A percentile compares a stretch with the other conserved stretches of the same genome.
Evolutionary conservation across 129 eudicot genomes (phyloP).

Genomic region (Oenanthe sinensis): DNA sequence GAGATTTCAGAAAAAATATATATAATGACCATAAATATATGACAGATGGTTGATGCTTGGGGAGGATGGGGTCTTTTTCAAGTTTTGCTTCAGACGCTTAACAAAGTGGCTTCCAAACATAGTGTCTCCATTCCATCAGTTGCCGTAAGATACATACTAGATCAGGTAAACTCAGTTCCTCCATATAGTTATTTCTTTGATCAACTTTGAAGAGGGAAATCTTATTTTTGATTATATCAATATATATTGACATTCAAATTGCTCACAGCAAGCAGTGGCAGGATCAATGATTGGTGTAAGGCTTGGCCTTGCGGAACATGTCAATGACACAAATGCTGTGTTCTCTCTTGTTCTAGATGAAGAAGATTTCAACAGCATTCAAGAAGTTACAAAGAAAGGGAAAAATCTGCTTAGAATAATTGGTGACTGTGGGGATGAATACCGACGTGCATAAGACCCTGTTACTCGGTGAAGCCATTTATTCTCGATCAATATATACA

Average conservation of each 20-base stretch:
- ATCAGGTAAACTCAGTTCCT: conserved; percentile 42
- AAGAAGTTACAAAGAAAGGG: conserved; percentile 59
- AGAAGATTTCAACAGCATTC: conserved; percentile 60
- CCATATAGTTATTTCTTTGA: not conserved
- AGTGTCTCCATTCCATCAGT: conserved; percentile 89
- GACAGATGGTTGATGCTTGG: conserved; percentile 99
- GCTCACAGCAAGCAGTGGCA: conserved; percentile 69
- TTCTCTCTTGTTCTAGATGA: conserved; percentile 79
- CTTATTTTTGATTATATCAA: not conserved
- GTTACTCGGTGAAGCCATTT: not conserved
- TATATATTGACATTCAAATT: not conserved
- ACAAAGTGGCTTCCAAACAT: conserved; percentile 65
- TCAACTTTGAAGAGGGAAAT: not conserved
- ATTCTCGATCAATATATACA: not conserved
- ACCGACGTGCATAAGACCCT: conserved; percentile 49
- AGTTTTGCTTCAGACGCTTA: conserved; percentile 63
- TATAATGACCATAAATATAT: not conserved
- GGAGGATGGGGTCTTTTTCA: conserved; percentile 97
- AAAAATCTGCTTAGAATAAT: conserved; percentile 70
- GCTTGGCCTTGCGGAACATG: conserved; percentile 85
- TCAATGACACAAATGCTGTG: conserved; percentile 59
- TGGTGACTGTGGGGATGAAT: conserved; percentile 99
- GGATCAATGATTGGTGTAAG: conserved; percentile 96
- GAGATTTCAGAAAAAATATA: not conserved
- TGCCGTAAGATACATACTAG: conserved; percentile 70